These are phyloP conservation scores for Russula sp. DNA, from an alignment of 768 basidiomycete species.

Conservation along the genomic window DNA sequence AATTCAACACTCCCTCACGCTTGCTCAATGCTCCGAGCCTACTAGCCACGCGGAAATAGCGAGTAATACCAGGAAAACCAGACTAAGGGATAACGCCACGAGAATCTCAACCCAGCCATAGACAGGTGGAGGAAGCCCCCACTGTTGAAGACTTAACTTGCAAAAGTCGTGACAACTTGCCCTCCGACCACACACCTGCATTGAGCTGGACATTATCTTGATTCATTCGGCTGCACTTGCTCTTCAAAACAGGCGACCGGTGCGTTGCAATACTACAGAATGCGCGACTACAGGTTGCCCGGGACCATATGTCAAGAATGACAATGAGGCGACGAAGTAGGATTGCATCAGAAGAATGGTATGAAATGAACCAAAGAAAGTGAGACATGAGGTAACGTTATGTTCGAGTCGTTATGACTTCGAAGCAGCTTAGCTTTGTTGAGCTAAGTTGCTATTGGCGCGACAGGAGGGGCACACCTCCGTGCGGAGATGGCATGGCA, in stretches of 20 bases:
- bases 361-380: neutral
- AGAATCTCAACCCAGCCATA: neutral
- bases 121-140: neutral
- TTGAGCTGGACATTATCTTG: neutral
- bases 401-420: neutral
- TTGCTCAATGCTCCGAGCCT: neutral
- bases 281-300: neutral
- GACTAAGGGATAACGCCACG: neutral
- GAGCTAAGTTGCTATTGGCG: neutral
- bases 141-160: too few relatives aligned
- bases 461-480: neutral
- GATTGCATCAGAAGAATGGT: neutral
- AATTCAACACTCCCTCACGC: neutral
- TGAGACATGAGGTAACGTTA: neutral
- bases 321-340: neutral
- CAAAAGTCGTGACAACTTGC: neutral
- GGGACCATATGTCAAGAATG: neutral
- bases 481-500: constrained; percentile 3
- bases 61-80: neutral
- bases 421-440: constrained; percentile 1
- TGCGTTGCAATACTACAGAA: neutral
- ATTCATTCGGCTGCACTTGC: neutral
- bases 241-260: neutral
- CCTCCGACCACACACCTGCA: neutral
- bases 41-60: neutral